Evolutionary conservation across 306 rosid species (phyloP).

Genomic region (Citrullus mucosospermus): DNA sequence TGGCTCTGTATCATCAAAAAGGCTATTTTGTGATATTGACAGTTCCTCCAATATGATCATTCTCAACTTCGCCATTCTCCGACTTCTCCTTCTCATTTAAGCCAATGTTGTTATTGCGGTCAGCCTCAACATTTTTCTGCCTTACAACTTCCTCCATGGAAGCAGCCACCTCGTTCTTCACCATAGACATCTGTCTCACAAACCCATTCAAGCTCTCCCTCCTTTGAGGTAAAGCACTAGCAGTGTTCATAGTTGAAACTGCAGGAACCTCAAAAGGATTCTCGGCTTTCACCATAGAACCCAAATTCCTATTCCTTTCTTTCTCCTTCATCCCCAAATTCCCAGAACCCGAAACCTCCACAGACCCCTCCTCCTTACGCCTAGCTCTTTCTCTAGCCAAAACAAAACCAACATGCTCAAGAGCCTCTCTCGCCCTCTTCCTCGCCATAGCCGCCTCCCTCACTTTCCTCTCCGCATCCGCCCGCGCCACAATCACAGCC

Average conservation of each 20-base stretch:
- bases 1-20: background rate
- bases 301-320: conserved; percentile 11
- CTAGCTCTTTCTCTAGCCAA: conserved; percentile 15
- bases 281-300: conserved; percentile 2
- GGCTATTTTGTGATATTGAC: conserved; percentile 8
- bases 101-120: conserved; percentile 14
- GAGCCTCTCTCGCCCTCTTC: conserved; percentile 51
- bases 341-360: conserved; percentile 23
- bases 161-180: conserved; percentile 11
- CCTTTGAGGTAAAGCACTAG: background rate
- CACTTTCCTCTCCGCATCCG: conserved; percentile 37
- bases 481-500: conserved; percentile 16
- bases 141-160: background rate
- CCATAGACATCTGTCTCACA: conserved; percentile 2
- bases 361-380: conserved; percentile 16
- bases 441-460: conserved; percentile 41
- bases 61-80: conserved; percentile 12
- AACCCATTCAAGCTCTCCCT: conserved; percentile 18
- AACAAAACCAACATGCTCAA: conserved; percentile 22
- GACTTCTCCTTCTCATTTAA: conserved; percentile 8
- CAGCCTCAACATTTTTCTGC: conserved; percentile 7
- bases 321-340: conserved; percentile 15
- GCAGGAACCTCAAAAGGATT: background rate
- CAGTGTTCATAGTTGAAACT: background rate
- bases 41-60: conserved; percentile 16